Base-by-base conservation (phyloP, 306 rosid genomes). In the Lotus japonicus region DNA sequence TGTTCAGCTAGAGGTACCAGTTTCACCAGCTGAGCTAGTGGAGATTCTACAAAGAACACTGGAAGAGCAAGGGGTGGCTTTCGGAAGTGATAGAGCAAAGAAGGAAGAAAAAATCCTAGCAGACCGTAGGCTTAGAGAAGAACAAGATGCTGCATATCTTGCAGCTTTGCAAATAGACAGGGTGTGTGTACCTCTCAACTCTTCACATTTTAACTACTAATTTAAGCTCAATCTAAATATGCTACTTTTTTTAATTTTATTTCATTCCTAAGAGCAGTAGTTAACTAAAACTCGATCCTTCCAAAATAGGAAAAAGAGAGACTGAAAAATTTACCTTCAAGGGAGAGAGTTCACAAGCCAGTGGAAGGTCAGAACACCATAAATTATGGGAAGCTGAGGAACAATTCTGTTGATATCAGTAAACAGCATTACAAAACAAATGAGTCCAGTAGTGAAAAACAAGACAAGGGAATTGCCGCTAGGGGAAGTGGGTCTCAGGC, bases 11-110 rank as follows among this genome's bases (percentile, higher is more conserved):
- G 96, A 92, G 77, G 95, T 95, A 23, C 95, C 92, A 42, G 33
- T 89, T 72, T 85, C 95, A 12, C 83, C 96, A 18, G 82, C 80
- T 44, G 96, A 87, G 74, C 77, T 92, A 69, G 92, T 89, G 82
- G 96, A 79, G 85, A 83, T 84, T 82, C 89, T 89, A 51, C 98
- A 89, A 67, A 86, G 84, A 77, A 85, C 95, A 66, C n/a, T 81
- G 79, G 98, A 89, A 72, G 96, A 92, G 68, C 86, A 87, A 86
- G 95, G 96, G 6, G 13, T 73, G 72, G 96, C 92, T 64, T 83
- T 87, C 43, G 86, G 79, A n/a, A 72, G 90, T 77, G 81, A 19
- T 14, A 87, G 63, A 69, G 82, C 83, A 5, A 74, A 84, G 79
- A 63, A 63, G 51, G 82, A 75, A 45, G 88, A 87, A 60, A 76